Conservation (phyloP, 805 yeast genomes). For the Ogataea parapolymorpha region DNA sequence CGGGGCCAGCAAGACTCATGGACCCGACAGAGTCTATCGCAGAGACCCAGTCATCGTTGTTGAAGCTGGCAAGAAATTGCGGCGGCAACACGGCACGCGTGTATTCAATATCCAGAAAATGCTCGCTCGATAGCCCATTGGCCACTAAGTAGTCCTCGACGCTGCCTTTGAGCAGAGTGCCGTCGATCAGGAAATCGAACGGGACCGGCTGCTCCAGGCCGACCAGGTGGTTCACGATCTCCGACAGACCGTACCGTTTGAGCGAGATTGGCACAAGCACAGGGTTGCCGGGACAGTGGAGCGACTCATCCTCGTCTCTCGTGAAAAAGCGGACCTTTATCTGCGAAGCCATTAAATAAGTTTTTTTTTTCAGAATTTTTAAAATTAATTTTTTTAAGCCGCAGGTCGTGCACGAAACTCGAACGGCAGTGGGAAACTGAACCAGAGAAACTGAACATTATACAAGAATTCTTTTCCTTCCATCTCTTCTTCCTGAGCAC, state of each 20-base stretch:
- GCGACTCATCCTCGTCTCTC: conserved; percentile 70
- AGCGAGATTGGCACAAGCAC: conserved; percentile 82
- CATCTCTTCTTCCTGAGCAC: not conserved
- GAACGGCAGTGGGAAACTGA: conserved; percentile 6
- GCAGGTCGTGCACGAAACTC: conserved; percentile 10
- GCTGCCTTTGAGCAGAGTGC: conserved; percentile 72
- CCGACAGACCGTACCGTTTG: conserved; percentile 89
- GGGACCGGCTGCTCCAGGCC: conserved; percentile 67
- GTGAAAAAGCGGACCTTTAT: conserved; percentile 82
- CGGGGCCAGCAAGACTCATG: conserved; percentile 28
- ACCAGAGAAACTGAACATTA: not conserved
- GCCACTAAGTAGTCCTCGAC: conserved; percentile 73
- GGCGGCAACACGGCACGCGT: conserved; percentile 94
- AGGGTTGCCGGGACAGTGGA: conserved; percentile 77
- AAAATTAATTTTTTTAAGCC: conserved; percentile 11
- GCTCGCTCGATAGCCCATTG: conserved; percentile 80
- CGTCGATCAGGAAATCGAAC: conserved; percentile 88
- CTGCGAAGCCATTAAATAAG: conserved; percentile 35
- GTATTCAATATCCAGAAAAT: conserved; percentile 77
- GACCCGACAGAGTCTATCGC: conserved; percentile 51
- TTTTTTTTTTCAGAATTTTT: conserved; percentile 11
- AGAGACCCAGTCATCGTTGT: conserved; percentile 95
- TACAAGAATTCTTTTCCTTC: not conserved
- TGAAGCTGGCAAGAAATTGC: conserved; percentile 80
- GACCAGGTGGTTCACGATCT: conserved; percentile 88